Percentiles rank a stretch among this genome's conserved stretches.
Conservation (phyloP, 2,329 filamentous ascomycete genomes). For the Ambrosiella xylebori region DNA sequence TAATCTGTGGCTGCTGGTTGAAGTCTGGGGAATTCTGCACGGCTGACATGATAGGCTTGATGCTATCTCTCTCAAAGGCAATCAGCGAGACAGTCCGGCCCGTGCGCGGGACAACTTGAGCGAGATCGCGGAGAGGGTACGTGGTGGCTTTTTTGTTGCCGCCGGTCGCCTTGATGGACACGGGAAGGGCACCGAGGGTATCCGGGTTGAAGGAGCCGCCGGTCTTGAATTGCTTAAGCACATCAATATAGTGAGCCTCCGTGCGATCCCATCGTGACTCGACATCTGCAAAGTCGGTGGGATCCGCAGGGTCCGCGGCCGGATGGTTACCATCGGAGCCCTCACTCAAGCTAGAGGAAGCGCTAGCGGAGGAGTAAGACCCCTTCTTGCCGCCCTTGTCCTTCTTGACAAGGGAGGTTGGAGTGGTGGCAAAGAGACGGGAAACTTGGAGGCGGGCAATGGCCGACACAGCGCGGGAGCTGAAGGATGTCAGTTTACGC, state of each 20-base stretch:
- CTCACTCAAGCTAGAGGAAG: constrained; percentile 15
- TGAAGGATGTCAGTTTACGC: background rate
- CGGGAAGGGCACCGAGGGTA: constrained; percentile 28
- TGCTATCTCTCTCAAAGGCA: constrained; percentile 25
- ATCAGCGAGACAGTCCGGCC: constrained; percentile 26
- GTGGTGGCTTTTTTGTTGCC: background rate
- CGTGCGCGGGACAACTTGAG: constrained; percentile 32
- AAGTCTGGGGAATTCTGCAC: constrained; percentile 35
- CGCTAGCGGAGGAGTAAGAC: constrained; percentile 13
- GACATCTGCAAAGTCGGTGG: constrained; percentile 33
- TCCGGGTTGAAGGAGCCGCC: constrained; percentile 37
- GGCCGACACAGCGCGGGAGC: background rate
- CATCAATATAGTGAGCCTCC: constrained; percentile 25
- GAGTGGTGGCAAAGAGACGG: constrained; percentile 18
- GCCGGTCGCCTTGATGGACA: constrained; percentile 18
- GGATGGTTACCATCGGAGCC: constrained; percentile 17
- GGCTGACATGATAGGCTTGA: constrained; percentile 39
- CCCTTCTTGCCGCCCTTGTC: constrained; percentile 14
- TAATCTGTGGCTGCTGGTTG: constrained; percentile 43
- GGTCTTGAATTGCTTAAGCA: constrained; percentile 25
- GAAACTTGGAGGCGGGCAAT: background rate
- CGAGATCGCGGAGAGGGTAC: constrained; percentile 38
- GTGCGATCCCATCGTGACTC: constrained; percentile 25
- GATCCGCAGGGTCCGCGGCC: constrained; percentile 24
- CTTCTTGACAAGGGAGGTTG: constrained; percentile 23